Evolutionary conservation across 2,329 filamentous ascomycete genomes (phyloP), one percentile per base, ranked within the genome.

Genomic region (Cryphonectria nitschkei): DNA sequence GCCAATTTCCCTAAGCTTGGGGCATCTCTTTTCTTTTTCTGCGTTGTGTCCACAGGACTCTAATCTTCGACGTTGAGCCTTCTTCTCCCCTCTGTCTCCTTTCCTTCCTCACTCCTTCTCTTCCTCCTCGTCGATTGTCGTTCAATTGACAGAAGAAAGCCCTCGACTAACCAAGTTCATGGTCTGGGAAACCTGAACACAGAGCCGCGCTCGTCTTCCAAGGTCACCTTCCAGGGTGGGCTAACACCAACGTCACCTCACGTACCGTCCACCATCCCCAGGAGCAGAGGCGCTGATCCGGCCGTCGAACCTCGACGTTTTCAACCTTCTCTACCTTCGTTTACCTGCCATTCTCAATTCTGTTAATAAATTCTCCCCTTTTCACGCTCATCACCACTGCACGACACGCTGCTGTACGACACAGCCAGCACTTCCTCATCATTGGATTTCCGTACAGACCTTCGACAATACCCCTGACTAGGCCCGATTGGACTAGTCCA

Each of bases 121-220:
- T 41, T 19, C 43, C 64, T 56, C 22, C 37, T 34, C 56, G 29
- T 34, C 32, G 37, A 13, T 58, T 54, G 14, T 34, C 14, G 56
- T 34, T 32, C 9, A 50, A 19, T 16, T 14, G 41, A 32, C 39
- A 41, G 1, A 50, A 37, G 13, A 50, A n/a, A 41, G n/a, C 39
- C 34, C 8, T 39, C 9, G 26, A 46, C 26, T 22, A 11, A 19
- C 39, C 61, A 26, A 43, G 62, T 64, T 43, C 22, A 65, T 26
- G 68, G 68, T 62, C 68, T 50, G 68, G 65, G 63, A 69, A 66
- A 65, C 71, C 68, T 70, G 68, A 70, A 72, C 71, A 37, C 13
- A 62, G 66, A 68, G 66, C 66, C 56, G 66, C 41, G 66, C 66
- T 68, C 66, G 56, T n/a, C 43, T 43, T n/a, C 32, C 58, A 52